These are phyloP conservation scores for Beauveria asiatica DNA, from an alignment of 2,329 filamentous ascomycete genomes.

Conservation along the genomic window DNA sequence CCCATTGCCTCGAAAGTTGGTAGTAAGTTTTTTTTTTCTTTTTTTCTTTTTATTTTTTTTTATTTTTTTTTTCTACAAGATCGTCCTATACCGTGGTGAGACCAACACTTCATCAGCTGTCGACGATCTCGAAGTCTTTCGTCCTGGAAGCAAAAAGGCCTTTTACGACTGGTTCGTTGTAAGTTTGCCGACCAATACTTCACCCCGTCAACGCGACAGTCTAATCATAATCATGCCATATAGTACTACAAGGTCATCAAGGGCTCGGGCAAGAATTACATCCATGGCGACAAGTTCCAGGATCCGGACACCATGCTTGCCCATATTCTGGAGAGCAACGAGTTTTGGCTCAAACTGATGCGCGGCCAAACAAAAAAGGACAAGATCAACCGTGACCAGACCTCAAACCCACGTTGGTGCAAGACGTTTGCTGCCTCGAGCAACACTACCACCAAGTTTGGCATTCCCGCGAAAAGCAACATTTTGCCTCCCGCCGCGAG, in stretches of 20 bases:
- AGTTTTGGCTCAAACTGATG: slow-evolving; percentile 31
- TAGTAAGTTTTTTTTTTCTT: slow-evolving; percentile 17
- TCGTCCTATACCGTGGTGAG: no score
- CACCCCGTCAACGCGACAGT: no score
- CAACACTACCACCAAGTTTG: slow-evolving; percentile 23
- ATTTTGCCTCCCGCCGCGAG: slow-evolving; percentile 22
- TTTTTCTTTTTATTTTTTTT: not conserved
- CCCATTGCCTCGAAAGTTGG: slow-evolving; percentile 27
- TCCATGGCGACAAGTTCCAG: slow-evolving; percentile 29
- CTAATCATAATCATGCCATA: not conserved
- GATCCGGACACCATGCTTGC: slow-evolving; percentile 24
- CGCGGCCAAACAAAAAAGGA: slow-evolving; percentile 26
- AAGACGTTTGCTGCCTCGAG: slow-evolving; percentile 26
- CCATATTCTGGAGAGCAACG: slow-evolving; percentile 28
- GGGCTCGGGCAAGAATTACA: slow-evolving; percentile 27
- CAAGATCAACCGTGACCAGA: slow-evolving; percentile 35
- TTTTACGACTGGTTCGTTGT: slow-evolving; percentile 33
- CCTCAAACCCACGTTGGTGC: slow-evolving; percentile 21
- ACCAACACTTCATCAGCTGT: slow-evolving; percentile 20
- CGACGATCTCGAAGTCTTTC: slow-evolving; percentile 30
- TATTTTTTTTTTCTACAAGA: no score
- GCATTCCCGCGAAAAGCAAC: slow-evolving; percentile 22
- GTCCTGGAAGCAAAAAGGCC: slow-evolving; percentile 25
- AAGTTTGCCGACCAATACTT: slow-evolving; percentile 11
- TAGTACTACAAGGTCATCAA: slow-evolving; percentile 34